Evolutionary conservation across 2,329 filamentous ascomycete genomes (phyloP).

Genomic region (Emericellopsis cladophorae): DNA sequence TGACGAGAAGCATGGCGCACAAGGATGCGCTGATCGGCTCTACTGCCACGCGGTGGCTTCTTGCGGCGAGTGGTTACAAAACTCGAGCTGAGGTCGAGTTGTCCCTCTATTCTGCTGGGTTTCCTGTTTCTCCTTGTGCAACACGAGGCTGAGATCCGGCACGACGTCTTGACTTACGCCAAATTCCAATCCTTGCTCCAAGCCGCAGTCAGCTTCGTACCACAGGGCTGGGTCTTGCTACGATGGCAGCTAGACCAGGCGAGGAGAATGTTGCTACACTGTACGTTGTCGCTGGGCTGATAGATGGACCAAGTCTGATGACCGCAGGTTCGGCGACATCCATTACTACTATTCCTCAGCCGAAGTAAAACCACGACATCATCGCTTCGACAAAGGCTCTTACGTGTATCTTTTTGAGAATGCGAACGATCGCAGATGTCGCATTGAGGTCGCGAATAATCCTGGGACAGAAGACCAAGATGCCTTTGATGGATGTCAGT

Average conservation of each 20-base stretch:
- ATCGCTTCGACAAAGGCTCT: constrained; percentile 68
- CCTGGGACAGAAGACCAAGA: constrained; percentile 66
- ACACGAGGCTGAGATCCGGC: too few species aligned
- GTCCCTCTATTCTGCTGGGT: too few species aligned
- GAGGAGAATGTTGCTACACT: constrained; percentile 39
- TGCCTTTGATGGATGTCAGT: constrained; percentile 64
- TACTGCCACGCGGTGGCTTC: not conserved
- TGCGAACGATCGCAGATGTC: constrained; percentile 50
- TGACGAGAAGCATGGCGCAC: not conserved
- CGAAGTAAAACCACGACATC: constrained; percentile 54
- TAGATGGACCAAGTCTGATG: not conserved
- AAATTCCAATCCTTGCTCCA: too few species aligned
- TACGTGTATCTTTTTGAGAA: constrained; percentile 76
- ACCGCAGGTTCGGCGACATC: constrained; percentile 57
- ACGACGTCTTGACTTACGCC: too few species aligned
- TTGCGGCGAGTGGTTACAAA: not conserved
- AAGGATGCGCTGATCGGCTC: not conserved
- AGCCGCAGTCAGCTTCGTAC: too few species aligned
- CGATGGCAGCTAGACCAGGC: constrained; percentile 32
- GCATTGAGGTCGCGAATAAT: constrained; percentile 65
- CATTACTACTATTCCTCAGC: constrained; percentile 70
- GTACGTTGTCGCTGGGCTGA: constrained; percentile 20
- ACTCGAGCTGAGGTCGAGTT: not conserved
- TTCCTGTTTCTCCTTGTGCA: too few species aligned
- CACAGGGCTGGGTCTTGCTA: constrained; percentile 3